These are phyloP conservation scores for Pleurostoma richardsiae DNA, from an alignment of 2,329 filamentous ascomycete genomes.

Conservation along the genomic window DNA sequence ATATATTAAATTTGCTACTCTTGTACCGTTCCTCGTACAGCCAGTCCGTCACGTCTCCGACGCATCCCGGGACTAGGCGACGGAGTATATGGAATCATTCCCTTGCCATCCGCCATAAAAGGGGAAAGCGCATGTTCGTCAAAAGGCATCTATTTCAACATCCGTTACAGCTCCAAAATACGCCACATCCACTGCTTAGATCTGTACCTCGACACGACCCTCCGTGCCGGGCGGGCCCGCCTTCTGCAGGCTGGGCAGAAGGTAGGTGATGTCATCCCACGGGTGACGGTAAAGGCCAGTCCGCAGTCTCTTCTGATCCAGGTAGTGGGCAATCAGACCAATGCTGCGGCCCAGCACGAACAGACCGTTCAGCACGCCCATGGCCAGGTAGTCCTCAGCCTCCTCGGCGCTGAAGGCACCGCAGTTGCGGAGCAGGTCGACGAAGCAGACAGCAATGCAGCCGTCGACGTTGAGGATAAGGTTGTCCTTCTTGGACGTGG, in stretches of 20 bases:
- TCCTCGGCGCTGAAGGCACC: constrained; percentile 95
- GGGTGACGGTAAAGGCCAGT: constrained; percentile 98
- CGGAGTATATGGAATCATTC: constrained; percentile 4
- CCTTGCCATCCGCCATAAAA: constrained; percentile 9
- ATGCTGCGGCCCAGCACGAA: constrained; percentile 97
- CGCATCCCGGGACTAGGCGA: neutral
- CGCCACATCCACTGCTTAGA: constrained; percentile 38
- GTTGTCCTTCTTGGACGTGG: constrained; percentile 99
- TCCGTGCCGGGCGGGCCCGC: constrained; percentile 68
- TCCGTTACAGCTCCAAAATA: neutral
- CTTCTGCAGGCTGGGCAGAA: constrained; percentile 74
- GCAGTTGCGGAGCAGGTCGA: constrained; percentile 95
- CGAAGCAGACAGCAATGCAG: constrained; percentile 97
- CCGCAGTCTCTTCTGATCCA: constrained; percentile 98
- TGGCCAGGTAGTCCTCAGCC: constrained; percentile 96
- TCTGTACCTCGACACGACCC: constrained; percentile 84
- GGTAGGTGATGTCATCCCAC: constrained; percentile 97
- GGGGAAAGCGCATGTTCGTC: neutral
- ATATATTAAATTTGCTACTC: neutral
- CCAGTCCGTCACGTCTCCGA: neutral
- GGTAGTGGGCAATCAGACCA: constrained; percentile 98
- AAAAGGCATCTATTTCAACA: too few species aligned
- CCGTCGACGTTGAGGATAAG: constrained; percentile 98
- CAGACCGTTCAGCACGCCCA: constrained; percentile 99
- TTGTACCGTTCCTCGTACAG: neutral